Evolutionary conservation across 2,329 filamentous ascomycete species (phyloP).

Genomic region (Sporothrix sp.): DNA sequence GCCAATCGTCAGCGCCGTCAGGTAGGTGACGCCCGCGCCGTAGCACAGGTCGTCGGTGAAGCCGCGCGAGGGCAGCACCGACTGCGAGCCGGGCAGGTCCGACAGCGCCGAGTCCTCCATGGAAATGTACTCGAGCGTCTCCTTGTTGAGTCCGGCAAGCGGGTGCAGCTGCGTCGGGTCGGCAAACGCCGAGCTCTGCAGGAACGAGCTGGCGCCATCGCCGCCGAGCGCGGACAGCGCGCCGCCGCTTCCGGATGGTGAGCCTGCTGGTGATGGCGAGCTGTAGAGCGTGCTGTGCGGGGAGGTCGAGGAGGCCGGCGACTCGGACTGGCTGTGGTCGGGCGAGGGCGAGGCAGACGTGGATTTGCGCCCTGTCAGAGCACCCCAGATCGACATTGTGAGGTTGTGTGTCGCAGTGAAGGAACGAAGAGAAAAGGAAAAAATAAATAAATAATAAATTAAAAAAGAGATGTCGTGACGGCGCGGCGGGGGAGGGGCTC

Average conservation of each 20-base stretch:
- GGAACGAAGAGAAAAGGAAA: neutral
- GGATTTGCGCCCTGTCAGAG: constrained; percentile 50
- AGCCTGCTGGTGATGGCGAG: constrained; percentile 35
- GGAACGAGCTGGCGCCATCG: constrained; percentile 78
- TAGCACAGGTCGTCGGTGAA: constrained; percentile 99
- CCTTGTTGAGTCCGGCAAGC: constrained; percentile 83
- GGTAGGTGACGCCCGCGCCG: constrained; percentile 88
- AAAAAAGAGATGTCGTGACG: neutral
- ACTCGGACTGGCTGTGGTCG: constrained; percentile 20
- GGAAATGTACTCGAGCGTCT: constrained; percentile 87
- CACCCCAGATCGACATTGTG: constrained; percentile 49
- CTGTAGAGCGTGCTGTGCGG: constrained; percentile 47
- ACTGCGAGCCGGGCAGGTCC: constrained; percentile 74
- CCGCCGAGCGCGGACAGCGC: constrained; percentile 27
- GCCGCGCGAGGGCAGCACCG: constrained; percentile 84
- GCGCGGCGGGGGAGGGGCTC: constrained; percentile 4
- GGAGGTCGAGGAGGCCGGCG: constrained; percentile 34
- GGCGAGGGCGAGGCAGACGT: neutral
- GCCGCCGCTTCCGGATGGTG: neutral
- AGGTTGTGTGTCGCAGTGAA: neutral
- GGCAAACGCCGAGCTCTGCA: constrained; percentile 64
- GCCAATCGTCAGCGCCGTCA: constrained; percentile 75
- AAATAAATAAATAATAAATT: neutral
- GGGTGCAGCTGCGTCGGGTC: constrained; percentile 88
- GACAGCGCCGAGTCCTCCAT: constrained; percentile 87